Percentiles rank a stretch among this genome's conserved stretches.
Evolutionary conservation across 192 early-diverging fungal genomes (phyloP).

Genomic region (Linnemannia zychae): DNA sequence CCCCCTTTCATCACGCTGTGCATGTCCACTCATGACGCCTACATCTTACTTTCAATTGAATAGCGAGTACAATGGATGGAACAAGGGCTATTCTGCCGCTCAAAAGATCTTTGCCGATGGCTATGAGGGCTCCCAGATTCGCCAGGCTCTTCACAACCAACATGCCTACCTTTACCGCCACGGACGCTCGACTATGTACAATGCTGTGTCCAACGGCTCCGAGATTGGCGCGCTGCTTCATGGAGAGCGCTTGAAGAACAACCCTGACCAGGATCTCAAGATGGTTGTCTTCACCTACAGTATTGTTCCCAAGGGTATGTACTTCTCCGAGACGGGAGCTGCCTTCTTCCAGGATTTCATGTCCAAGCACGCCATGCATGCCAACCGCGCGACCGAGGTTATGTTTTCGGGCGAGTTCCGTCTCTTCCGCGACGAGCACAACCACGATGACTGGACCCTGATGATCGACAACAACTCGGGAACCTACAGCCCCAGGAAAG

Average conservation of each 20-base stretch:
- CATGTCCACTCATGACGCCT: neutral
- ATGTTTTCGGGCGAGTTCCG: slow-evolving; percentile 53
- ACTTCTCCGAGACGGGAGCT: slow-evolving; percentile 49
- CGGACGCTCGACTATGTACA: slow-evolving; percentile 21
- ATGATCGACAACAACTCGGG: slow-evolving; percentile 56
- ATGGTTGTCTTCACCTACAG: slow-evolving; percentile 49
- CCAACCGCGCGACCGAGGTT: slow-evolving; percentile 46
- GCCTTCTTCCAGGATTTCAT: slow-evolving; percentile 57
- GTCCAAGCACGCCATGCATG: slow-evolving; percentile 58
- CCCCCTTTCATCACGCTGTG: neutral
- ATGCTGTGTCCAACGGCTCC: slow-evolving; percentile 8
- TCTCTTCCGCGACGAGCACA: slow-evolving; percentile 26
- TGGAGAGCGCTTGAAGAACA: slow-evolving; percentile 28
- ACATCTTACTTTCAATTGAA: neutral
- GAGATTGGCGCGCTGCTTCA: slow-evolving; percentile 44
- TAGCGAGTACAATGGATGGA: slow-evolving; percentile 38
- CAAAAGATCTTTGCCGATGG: slow-evolving; percentile 47
- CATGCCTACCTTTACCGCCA: slow-evolving; percentile 54
- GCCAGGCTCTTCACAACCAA: slow-evolving; percentile 42
- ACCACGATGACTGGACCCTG: slow-evolving; percentile 39
- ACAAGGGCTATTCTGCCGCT: slow-evolving; percentile 28
- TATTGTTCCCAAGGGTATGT: slow-evolving; percentile 48
- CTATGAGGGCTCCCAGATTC: slow-evolving; percentile 32
- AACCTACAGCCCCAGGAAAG: slow-evolving; percentile 43
- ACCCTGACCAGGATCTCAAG: slow-evolving; percentile 36